Percentiles rank a stretch among this genome's conserved stretches.
phyloP scores from a whole-genome alignment of 371 early-diverging fungal species.

The Aphelidium insulamus region DNA sequence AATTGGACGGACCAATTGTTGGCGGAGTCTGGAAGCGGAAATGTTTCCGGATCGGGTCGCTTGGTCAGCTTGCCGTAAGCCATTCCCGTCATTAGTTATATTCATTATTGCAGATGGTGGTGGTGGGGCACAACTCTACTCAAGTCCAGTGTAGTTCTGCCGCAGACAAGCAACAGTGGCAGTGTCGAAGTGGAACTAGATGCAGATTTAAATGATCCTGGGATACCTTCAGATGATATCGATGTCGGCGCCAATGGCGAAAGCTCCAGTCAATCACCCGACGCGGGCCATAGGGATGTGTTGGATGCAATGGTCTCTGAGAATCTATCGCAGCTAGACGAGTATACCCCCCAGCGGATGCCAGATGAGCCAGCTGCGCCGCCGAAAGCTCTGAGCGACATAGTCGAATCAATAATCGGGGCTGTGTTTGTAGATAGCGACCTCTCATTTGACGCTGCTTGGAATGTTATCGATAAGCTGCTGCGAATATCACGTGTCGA shows the following conservation, averaged over 20 bases:
- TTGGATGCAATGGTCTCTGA: not conserved
- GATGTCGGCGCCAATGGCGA: constrained; percentile 5
- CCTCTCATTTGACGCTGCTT: constrained; percentile 26
- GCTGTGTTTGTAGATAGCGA: constrained; percentile 70
- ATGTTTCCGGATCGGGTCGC: too few species aligned
- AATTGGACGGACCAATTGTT: too few species aligned
- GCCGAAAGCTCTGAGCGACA: constrained; percentile 72
- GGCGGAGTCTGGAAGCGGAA: too few species aligned
- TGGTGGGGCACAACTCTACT: too few species aligned
- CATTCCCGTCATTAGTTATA: too few species aligned
- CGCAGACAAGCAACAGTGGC: too few species aligned
- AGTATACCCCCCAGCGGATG: not conserved
- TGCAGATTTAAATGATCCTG: too few species aligned
- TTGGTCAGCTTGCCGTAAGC: too few species aligned
- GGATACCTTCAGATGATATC: constrained; percentile 10
- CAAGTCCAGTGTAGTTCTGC: too few species aligned
- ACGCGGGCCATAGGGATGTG: not conserved
- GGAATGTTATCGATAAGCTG: constrained; percentile 15
- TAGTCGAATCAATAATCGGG: constrained; percentile 69
- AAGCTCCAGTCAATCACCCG: not conserved
- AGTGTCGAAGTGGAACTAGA: too few species aligned
- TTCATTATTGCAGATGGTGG: too few species aligned
- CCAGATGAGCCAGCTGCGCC: constrained; percentile 22
- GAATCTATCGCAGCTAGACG: not conserved
- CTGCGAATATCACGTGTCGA: too few species aligned